Evolutionary conservation across 1,139 yeast species (phyloP), one percentile per base, ranked within the genome.

Genomic region (Barnettozyma hawaiiensis): DNA sequence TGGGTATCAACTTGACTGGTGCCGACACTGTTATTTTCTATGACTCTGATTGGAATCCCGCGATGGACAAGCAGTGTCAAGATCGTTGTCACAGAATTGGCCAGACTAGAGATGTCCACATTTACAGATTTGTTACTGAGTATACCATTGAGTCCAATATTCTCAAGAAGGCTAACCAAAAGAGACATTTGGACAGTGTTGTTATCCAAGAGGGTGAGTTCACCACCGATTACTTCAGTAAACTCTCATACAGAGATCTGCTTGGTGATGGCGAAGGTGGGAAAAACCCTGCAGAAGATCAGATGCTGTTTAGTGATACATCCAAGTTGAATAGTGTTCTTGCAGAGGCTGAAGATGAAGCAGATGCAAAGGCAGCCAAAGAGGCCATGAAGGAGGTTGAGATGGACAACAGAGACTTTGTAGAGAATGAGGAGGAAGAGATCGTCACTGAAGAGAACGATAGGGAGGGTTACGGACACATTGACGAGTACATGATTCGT

Each of bases 31-130:
- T 94, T 37, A 89, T 94, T n/a, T 94, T 94, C 63, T 94, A 94
- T 61, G 99, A 94, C 64, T 89, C 97, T 2, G 99, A 94, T 66
- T 94, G 99, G 99, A 94, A 94, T 61, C 99, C 99, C 2, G 96
- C 97, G 2, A 94, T 94, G 97, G 99, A 94, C 64, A 87, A 89
- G 60, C 99, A 94, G 64, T 94, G 98, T 67, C 98, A 94, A 64
- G 99, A 94, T 66, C 81, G 99, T 62, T 92, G 98, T 67, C 99
- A 94, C 64, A 83, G 99, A 70, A 94, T 94, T 60, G 99, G 99
- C 4, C 99, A 94, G 61, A 87, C 95, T 19, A 75, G 98, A 54
- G 98, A 94, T 60, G 99, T 94, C 31, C 98, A 94, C 61, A 92
- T 94, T 44, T 94, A 94, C 66, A 72, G 99, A 48, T 85, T 94